Evolutionary conservation across 352 stramenopile species (phyloP).

Genomic region (Phytopythium ostracodes): DNA sequence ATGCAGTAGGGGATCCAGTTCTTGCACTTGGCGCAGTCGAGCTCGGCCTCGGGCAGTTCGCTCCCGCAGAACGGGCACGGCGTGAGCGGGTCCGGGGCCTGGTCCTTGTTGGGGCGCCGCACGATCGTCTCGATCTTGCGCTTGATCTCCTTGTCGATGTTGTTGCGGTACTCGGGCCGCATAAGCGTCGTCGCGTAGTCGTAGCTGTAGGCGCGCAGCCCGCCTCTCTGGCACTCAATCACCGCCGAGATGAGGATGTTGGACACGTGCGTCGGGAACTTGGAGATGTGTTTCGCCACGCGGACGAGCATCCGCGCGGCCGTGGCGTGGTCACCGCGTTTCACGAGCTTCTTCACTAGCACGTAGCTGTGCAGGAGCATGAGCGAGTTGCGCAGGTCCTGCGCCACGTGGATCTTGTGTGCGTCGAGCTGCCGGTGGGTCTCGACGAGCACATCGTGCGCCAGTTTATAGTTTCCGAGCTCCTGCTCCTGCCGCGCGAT

Average conservation of each 20-base stretch:
- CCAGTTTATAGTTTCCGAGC: slow-evolving; percentile 91
- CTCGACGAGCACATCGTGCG: slow-evolving; percentile 90
- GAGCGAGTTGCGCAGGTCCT: slow-evolving; percentile 83
- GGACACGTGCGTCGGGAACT: slow-evolving; percentile 89
- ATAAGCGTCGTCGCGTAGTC: slow-evolving; percentile 92
- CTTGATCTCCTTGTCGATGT: slow-evolving; percentile 88
- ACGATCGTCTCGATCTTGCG: slow-evolving; percentile 95
- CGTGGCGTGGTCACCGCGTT: slow-evolving; percentile 76
- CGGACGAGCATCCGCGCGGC: slow-evolving; percentile 89
- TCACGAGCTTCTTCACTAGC: slow-evolving; percentile 92
- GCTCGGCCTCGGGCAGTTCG: slow-evolving; percentile 78
- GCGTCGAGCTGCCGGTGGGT: slow-evolving; percentile 83
- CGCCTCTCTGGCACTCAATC: slow-evolving; percentile 92
- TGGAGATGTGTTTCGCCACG: slow-evolving; percentile 89
- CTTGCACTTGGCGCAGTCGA: slow-evolving; percentile 91
- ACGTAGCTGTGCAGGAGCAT: slow-evolving; percentile 93
- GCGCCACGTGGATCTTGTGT: slow-evolving; percentile 86
- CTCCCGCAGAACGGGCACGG: slow-evolving; percentile 84
- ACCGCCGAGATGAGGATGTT: slow-evolving; percentile 93
- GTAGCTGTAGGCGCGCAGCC: slow-evolving; percentile 87
- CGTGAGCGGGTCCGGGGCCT: slow-evolving; percentile 54
- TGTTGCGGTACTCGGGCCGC: slow-evolving; percentile 84
- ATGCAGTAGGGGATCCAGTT: slow-evolving; percentile 93
- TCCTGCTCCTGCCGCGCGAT: slow-evolving; percentile 93
- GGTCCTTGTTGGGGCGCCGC: slow-evolving; percentile 88